Evolutionary conservation across 352 stramenopile species (phyloP).

Genomic region (Phytopythium oedochilum): DNA sequence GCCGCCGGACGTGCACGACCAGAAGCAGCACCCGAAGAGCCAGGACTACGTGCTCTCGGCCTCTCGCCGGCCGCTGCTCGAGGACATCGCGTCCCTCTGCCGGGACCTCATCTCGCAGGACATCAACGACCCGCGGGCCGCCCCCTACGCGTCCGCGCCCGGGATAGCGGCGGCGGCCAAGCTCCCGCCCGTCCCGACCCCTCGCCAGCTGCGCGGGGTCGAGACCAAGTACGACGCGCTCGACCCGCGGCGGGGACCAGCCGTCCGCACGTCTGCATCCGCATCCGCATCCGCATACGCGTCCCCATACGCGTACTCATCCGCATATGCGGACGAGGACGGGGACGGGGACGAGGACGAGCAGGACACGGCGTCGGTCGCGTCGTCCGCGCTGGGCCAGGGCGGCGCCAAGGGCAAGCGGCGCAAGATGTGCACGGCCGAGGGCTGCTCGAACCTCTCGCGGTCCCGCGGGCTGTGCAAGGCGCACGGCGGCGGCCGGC

Average conservation of each 20-base stretch:
- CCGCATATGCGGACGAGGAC: slow-evolving; percentile 6
- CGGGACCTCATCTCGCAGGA: slow-evolving; percentile 75
- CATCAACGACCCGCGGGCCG: slow-evolving; percentile 11
- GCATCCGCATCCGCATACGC: too few relatives aligned
- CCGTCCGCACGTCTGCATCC: too few relatives aligned
- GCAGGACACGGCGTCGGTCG: slow-evolving; percentile 13
- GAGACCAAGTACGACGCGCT: slow-evolving; percentile 5
- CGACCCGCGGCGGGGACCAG: not conserved
- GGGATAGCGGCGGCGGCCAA: not conserved
- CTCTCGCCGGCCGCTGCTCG: slow-evolving; percentile 49
- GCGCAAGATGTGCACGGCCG: slow-evolving; percentile 75
- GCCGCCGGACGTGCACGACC: slow-evolving; percentile 48
- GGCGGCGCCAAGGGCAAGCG: slow-evolving; percentile 49
- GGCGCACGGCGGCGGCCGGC: slow-evolving; percentile 62
- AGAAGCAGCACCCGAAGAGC: slow-evolving; percentile 58
- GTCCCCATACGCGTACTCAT: too few relatives aligned
- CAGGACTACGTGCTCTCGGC: slow-evolving; percentile 46
- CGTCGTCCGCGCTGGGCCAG: slow-evolving; percentile 9
- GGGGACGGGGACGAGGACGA: slow-evolving; percentile 15
- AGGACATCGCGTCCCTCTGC: slow-evolving; percentile 78
- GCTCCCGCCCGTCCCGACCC: too few relatives aligned
- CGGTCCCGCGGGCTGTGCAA: slow-evolving; percentile 77
- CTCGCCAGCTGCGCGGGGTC: slow-evolving; percentile 4
- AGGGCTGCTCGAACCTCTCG: slow-evolving; percentile 74
- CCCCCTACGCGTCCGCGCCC: not conserved